Evolutionary conservation across 352 stramenopile species (phyloP).

Genomic region (Phytophthora niederhauseri): DNA sequence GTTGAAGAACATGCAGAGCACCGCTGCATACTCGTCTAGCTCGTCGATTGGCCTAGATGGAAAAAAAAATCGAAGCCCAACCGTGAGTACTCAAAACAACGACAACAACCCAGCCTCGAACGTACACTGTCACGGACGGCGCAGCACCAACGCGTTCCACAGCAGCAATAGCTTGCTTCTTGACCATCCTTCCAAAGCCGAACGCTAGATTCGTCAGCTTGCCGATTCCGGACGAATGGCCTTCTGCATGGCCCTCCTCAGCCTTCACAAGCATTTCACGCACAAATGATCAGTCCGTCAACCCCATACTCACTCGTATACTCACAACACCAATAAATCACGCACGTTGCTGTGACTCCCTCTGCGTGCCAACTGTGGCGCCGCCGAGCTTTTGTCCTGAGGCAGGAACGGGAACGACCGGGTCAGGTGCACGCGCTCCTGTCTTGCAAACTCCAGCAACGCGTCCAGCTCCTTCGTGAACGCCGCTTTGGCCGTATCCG

Average conservation of each 20-base stretch:
- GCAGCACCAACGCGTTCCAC: conserved; percentile 78
- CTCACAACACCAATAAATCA: neutral
- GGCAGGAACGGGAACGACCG: conserved; percentile 72
- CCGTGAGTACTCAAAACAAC: neutral
- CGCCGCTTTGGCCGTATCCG: conserved; percentile 47
- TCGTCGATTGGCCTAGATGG: conserved; percentile 53
- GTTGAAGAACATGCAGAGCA: conserved; percentile 77
- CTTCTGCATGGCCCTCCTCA: conserved; percentile 25
- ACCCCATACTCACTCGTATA: neutral
- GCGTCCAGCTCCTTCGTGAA: conserved; percentile 65
- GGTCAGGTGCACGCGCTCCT: conserved; percentile 53
- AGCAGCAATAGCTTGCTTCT: conserved; percentile 84
- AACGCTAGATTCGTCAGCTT: conserved; percentile 84
- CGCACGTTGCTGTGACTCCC: conserved; percentile 24
- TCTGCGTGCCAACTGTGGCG: conserved; percentile 17
- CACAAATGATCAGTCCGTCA: neutral
- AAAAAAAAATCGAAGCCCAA: conserved; percentile 1
- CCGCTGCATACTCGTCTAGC: conserved; percentile 73
- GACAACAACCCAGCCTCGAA: neutral
- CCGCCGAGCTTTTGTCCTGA: conserved; percentile 25
- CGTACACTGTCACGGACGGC: conserved; percentile 58
- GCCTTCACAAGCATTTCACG: conserved; percentile 2
- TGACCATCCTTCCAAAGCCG: conserved; percentile 84
- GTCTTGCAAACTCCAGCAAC: conserved; percentile 53
- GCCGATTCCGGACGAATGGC: conserved; percentile 44